phyloP scores from a whole-genome alignment of 139 green algal genomes.

The Pleodorina starrii region DNA sequence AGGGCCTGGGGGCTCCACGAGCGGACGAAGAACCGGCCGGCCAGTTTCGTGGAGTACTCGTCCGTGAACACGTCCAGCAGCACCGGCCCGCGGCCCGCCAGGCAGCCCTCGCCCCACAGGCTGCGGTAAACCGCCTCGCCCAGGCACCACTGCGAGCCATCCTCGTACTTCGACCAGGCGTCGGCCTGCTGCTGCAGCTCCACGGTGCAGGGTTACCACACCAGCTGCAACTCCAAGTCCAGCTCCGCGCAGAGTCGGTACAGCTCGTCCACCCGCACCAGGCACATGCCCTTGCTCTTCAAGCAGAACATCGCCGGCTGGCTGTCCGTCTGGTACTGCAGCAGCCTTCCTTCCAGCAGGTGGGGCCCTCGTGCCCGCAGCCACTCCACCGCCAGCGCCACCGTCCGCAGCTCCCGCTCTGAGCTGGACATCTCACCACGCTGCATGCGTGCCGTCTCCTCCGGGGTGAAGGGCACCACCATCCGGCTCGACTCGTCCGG shows the following conservation, averaged over 20 bases:
- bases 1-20: background rate
- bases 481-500: background rate
- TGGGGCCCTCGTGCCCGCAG: background rate
- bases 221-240: background rate
- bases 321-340: too few relatives aligned
- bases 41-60: background rate
- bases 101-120: too few relatives aligned
- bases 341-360: too few relatives aligned
- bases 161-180: constrained; percentile 16
- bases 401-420: too few relatives aligned
- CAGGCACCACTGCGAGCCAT: background rate
- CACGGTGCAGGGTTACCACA: background rate
- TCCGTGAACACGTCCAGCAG: background rate
- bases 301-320: too few relatives aligned
- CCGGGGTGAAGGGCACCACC: background rate
- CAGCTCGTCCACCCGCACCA: too few relatives aligned
- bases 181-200: background rate
- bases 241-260: background rate
- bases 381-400: background rate
- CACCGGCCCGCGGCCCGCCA: background rate
- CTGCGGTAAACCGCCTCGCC: background rate
- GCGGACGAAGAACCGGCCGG: background rate
- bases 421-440: too few relatives aligned
- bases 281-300: too few relatives aligned
- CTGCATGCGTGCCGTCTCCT: background rate